A percentile compares a stretch with the other conserved stretches of the same genome.
Conservation (phyloP, 139 green algal species). For the Coelastrella sp. region DNA sequence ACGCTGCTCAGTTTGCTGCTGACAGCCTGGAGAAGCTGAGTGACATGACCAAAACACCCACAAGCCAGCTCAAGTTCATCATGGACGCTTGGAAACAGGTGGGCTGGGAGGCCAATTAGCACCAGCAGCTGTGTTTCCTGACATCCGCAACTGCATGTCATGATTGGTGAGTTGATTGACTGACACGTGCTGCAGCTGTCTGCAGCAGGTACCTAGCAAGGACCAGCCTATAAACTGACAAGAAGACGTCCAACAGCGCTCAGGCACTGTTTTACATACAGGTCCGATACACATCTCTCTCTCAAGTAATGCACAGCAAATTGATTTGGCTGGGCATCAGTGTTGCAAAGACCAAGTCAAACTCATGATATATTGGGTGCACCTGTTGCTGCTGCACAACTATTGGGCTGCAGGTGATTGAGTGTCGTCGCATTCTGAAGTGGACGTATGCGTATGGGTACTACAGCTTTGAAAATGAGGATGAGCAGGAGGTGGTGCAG, state of each 20-base stretch:
- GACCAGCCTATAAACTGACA: no score
- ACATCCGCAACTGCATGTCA: no score
- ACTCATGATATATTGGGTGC: background rate
- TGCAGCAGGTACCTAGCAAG: no score
- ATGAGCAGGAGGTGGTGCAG: background rate
- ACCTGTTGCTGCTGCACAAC: background rate
- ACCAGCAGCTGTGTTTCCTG: no score
- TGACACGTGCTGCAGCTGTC: no score
- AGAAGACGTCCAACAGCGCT: no score
- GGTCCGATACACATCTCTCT: no score
- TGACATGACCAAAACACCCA: conserved; percentile 86
- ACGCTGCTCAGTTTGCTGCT: conserved; percentile 34
- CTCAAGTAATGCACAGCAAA: no score
- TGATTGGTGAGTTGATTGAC: no score
- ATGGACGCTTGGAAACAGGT: conserved; percentile 87
- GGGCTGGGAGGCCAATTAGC: background rate
- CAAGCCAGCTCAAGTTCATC: conserved; percentile 93
- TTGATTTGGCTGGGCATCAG: no score
- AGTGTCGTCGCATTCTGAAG: conserved; percentile 97
- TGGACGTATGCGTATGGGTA: conserved; percentile 98
- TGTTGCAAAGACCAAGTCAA: no score
- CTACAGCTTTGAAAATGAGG: conserved; percentile 84
- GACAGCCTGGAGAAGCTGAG: conserved; percentile 75
- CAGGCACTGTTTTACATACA: no score
- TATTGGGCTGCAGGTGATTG: conserved; percentile 62